A percentile compares a stretch with the other conserved stretches of the same genome.
These are phyloP conservation scores for Penicillium robsamsonii DNA, from an alignment of 495 filamentous ascomycete species.

Conservation along the genomic window DNA sequence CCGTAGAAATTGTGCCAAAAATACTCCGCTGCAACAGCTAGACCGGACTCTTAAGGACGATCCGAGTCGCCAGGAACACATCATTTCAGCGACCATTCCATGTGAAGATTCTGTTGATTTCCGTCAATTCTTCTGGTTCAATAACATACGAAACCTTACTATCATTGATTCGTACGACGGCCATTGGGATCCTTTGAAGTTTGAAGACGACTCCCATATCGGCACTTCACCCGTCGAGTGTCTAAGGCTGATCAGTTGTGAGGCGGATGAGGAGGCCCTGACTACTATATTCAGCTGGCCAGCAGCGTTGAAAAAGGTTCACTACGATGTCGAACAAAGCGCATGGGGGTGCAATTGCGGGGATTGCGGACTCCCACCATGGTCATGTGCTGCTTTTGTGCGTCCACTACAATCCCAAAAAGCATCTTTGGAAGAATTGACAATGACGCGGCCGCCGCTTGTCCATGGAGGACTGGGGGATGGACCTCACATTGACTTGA, in stretches of 20 bases:
- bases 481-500: constrained; percentile 18
- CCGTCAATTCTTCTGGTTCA: background rate
- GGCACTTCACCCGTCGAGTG: constrained; percentile 19
- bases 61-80: constrained; percentile 1
- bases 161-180: background rate
- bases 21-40: background rate
- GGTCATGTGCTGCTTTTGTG: constrained; percentile 25
- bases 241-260: constrained; percentile 18
- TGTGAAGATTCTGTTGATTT: background rate
- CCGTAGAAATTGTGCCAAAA: no score
- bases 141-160: constrained; percentile 8
- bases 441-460: constrained; percentile 15
- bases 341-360: constrained; percentile 16
- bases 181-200: constrained; percentile 13
- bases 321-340: constrained; percentile 19
- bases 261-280: constrained; percentile 20
- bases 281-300: constrained; percentile 20
- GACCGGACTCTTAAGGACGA: constrained; percentile 1
- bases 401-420: constrained; percentile 18
- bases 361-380: constrained; percentile 5
- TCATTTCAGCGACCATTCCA: constrained; percentile 7
- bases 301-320: constrained; percentile 16
- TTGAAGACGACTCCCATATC: constrained; percentile 17
- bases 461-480: constrained; percentile 18
- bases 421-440: constrained; percentile 16